These are phyloP conservation scores for Thielaviopsis punctulata DNA, from an alignment of 2,329 filamentous ascomycete genomes.

Conservation along the genomic window DNA sequence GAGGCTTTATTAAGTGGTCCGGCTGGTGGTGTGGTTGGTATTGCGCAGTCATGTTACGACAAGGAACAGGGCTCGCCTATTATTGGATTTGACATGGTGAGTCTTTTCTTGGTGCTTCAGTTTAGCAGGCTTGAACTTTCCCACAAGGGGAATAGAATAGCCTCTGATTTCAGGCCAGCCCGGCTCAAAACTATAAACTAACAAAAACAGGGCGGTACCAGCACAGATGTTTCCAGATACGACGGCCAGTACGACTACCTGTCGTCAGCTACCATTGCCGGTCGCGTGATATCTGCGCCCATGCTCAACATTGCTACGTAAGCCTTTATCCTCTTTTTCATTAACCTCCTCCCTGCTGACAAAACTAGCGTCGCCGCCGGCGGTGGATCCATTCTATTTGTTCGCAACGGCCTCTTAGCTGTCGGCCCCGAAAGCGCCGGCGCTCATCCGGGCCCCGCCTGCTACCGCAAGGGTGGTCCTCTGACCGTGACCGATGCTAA, in stretches of 20 bases:
- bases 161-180: too few relatives aligned
- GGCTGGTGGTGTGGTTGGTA: conserved; percentile 63
- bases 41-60: conserved; percentile 57
- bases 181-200: conserved; percentile 25
- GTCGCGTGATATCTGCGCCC: conserved; percentile 53
- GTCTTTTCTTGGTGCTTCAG: too few relatives aligned
- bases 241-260: conserved; percentile 54
- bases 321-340: conserved; percentile 2
- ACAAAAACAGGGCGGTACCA: conserved; percentile 38
- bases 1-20: conserved; percentile 56
- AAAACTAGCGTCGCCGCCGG: conserved; percentile 45
- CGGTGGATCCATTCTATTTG: conserved; percentile 39
- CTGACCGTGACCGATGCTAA: conserved; percentile 60
- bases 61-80: conserved; percentile 47
- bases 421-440: conserved; percentile 57
- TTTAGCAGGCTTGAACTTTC: too few relatives aligned
- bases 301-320: conserved; percentile 43
- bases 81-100: conserved; percentile 57
- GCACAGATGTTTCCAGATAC: conserved; percentile 54
- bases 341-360: background rate
- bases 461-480: conserved; percentile 53
- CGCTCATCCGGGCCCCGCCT: conserved; percentile 54
- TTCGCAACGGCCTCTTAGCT: conserved; percentile 52
- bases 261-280: conserved; percentile 53
- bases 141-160: too few relatives aligned